Evolutionary conservation across 352 stramenopile genomes (phyloP).

Genomic region (Phytophthora idaei): DNA sequence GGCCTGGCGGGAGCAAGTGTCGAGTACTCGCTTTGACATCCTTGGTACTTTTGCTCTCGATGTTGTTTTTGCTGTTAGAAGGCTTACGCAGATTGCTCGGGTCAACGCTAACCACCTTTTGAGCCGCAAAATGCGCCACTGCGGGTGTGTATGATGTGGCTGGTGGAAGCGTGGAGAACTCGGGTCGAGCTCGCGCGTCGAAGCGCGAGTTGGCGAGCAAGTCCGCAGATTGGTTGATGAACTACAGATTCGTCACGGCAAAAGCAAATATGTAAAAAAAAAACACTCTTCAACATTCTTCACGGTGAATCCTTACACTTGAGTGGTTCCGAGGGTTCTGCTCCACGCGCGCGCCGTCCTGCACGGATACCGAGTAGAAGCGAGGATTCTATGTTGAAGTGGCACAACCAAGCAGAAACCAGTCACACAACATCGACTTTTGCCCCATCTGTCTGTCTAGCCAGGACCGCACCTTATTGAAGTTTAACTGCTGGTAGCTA

Average conservation of each 20-base stretch:
- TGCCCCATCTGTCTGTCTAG: constrained; percentile 1
- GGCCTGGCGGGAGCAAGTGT: constrained; percentile 29
- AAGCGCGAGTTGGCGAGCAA: constrained; percentile 61
- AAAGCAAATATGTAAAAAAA: constrained; percentile 1
- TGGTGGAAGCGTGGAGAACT: constrained; percentile 51
- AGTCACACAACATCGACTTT: constrained; percentile 21
- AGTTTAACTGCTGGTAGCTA: constrained; percentile 69
- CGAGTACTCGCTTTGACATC: constrained; percentile 25
- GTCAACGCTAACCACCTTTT: constrained; percentile 62
- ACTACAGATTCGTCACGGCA: constrained; percentile 36
- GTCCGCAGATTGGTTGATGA: constrained; percentile 70
- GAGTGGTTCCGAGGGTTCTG: constrained; percentile 81
- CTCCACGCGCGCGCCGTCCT: constrained; percentile 43
- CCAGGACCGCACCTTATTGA: constrained; percentile 69
- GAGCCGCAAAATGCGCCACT: constrained; percentile 43
- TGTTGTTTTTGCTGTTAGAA: constrained; percentile 9
- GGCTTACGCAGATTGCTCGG: constrained; percentile 42
- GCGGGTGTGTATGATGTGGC: constrained; percentile 50
- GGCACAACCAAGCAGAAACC: constrained; percentile 6
- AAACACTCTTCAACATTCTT: constrained; percentile 10
- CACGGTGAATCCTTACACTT: constrained; percentile 49
- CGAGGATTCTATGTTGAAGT: constrained; percentile 62
- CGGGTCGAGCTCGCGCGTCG: constrained; percentile 49
- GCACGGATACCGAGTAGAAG: constrained; percentile 67
- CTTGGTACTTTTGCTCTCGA: not conserved